Conservation (phyloP, 2,329 filamentous ascomycete genomes). For the Thermothelomyces thermophilus region DNA sequence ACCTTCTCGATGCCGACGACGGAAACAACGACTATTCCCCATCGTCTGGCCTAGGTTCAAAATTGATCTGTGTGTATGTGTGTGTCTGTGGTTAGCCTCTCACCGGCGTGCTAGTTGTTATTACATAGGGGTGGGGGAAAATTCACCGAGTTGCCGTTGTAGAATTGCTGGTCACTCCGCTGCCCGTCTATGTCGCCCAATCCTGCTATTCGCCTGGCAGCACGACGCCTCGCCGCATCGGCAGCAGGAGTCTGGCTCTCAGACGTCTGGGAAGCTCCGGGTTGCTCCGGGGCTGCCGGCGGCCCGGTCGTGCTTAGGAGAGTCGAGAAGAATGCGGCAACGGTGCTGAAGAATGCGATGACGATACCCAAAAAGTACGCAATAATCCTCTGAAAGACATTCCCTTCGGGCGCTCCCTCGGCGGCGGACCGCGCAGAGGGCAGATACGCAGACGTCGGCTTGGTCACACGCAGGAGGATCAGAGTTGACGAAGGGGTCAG, state of each 20-base stretch:
- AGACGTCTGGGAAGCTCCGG: constrained; percentile 18
- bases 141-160: constrained; percentile 84
- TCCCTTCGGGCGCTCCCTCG: constrained; percentile 21
- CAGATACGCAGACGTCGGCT: constrained; percentile 37
- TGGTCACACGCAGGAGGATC: constrained; percentile 66
- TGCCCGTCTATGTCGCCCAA: constrained; percentile 47
- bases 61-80: constrained; percentile 59
- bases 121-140: background rate
- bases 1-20: background rate
- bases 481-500: constrained; percentile 75
- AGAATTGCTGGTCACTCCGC: constrained; percentile 59
- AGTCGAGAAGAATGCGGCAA: constrained; percentile 28
- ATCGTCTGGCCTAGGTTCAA: constrained; percentile 58
- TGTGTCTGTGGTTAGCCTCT: constrained; percentile 8
- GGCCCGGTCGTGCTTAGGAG: constrained; percentile 22
- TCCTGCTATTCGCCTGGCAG: constrained; percentile 35
- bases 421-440: constrained; percentile 16
- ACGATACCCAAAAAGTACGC: constrained; percentile 30
- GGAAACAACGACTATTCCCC: constrained; percentile 33
- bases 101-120: background rate
- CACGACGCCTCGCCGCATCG: constrained; percentile 7
- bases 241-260: constrained; percentile 9
- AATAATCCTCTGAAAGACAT: constrained; percentile 30
- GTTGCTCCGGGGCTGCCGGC: background rate
- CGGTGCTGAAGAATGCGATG: constrained; percentile 26